Conservation (phyloP, 1,284 basidiomycete species). For the Trametes pubescens region DNA sequence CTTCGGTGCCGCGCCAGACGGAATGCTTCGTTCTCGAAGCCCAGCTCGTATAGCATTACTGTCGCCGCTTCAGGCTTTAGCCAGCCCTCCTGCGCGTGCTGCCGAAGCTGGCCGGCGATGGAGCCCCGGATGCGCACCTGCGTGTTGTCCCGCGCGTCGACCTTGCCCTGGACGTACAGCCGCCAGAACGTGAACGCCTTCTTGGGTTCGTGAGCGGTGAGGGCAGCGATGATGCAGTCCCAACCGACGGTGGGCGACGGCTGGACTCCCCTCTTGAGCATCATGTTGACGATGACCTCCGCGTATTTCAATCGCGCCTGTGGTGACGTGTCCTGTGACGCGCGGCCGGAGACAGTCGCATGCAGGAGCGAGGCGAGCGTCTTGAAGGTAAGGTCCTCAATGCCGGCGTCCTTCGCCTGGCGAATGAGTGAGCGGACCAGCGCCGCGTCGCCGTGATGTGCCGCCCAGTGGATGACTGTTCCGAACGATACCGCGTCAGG, state of each 20-base stretch:
- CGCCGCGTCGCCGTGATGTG: conserved; percentile 51
- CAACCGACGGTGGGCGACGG: conserved; percentile 57
- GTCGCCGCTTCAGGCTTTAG: conserved; percentile 40
- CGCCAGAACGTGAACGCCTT: conserved; percentile 71
- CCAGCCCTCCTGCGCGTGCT: conserved; percentile 42
- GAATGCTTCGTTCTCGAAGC: conserved; percentile 8
- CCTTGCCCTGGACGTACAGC: conserved; percentile 52
- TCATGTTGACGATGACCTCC: conserved; percentile 51
- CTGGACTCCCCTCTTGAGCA: conserved; percentile 46
- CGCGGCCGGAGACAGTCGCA: conserved; percentile 45
- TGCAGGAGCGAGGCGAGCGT: conserved; percentile 59
- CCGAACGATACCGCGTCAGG: conserved; percentile 65
- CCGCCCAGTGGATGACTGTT: conserved; percentile 65
- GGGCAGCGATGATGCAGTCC: conserved; percentile 57
- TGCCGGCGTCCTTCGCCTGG: conserved; percentile 46
- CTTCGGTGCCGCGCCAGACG: conserved; percentile 10
- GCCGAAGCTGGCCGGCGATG: conserved; percentile 48
- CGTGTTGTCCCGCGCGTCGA: conserved; percentile 57
- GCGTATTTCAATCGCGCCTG: conserved; percentile 50
- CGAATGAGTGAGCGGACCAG: conserved; percentile 54
- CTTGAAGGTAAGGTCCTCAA: conserved; percentile 52
- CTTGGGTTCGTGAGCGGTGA: conserved; percentile 55
- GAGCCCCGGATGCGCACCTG: conserved; percentile 51
- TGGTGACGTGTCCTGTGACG: conserved; percentile 36
- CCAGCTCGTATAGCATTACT: conserved; percentile 49